Percentiles rank a stretch among this genome's conserved stretches.
Evolutionary conservation across 345 rosid species (phyloP).

Genomic region (Litchi chinensis): DNA sequence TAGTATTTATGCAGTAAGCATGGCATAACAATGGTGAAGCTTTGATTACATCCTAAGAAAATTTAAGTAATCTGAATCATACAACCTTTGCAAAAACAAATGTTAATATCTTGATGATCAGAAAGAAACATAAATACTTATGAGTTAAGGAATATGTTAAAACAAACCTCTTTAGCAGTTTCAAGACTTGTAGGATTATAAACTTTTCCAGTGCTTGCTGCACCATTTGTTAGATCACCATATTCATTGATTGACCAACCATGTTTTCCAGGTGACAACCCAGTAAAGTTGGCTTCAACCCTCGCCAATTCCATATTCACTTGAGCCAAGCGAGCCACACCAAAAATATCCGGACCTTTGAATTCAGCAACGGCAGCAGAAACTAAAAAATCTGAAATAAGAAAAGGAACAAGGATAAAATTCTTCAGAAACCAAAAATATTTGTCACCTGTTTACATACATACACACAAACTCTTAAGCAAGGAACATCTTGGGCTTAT

Average conservation of each 20-base stretch:
- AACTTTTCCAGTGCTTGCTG: conserved; percentile 80
- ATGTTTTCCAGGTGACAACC: conserved; percentile 78
- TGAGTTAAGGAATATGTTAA: conserved; percentile 8
- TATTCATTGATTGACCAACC: conserved; percentile 92
- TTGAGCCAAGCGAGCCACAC: conserved; percentile 90
- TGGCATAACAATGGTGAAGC: background rate
- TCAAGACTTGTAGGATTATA: conserved; percentile 54
- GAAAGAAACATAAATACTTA: conserved; percentile 1
- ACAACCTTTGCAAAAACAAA: background rate
- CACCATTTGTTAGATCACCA: conserved; percentile 90
- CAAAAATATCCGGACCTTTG: conserved; percentile 89
- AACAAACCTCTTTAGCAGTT: conserved; percentile 51
- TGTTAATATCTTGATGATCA: background rate
- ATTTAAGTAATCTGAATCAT: background rate
- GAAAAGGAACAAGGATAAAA: conserved; percentile 2
- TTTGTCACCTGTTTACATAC: background rate
- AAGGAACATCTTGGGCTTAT: background rate
- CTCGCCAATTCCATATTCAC: conserved; percentile 86
- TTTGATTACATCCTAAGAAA: background rate
- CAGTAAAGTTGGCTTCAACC: conserved; percentile 83
- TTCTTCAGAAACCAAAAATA: conserved; percentile 1
- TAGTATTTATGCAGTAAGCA: background rate
- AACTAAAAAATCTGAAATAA: conserved; percentile 68
- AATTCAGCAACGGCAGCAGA: conserved; percentile 95
- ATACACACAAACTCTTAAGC: background rate